Base-by-base conservation (phyloP, 2,329 filamentous ascomycete genomes). In the Apiospora saccharicola region DNA sequence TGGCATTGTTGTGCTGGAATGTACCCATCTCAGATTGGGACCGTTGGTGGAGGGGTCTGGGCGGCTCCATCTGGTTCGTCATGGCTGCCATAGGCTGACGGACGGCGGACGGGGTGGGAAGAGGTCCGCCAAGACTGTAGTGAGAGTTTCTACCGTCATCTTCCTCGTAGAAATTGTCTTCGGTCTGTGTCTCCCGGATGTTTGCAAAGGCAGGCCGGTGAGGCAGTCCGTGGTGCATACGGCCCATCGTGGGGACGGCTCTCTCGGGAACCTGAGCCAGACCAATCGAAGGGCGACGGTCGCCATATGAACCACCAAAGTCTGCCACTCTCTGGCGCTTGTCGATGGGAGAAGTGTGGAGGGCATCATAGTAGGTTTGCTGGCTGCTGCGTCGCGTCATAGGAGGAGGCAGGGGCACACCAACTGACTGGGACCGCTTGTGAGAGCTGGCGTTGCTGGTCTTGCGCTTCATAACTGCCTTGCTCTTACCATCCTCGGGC, bases 381-480 rank as follows among this genome's bases (percentile, higher is more conserved):
- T 80, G 79, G 74, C 78, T 80, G 24, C 74, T 71, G 19, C 78
- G 79, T 68, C 77, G 79, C 41, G 72, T 64, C 76, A 79, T 78
- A 10, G 76, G 75, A 30, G 75, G 51, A n/a, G 72, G 74, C 46
- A 74, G 44, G 75, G 74, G 46, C 71, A 80, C 77, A 26, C 79
- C 80, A 72, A 82, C 80, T 0, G 82, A 83, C 73, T 82, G 80
- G 2, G 82, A 80, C 46, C 82, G 81, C 72, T 79, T 79, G 73
- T 83, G 82, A 5, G 67, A 51, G 14, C 70, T 68, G 53, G 57
- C 72, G 37, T 67, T 72, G 46, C 68, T 72, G 46, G 73, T 75
- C 73, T 79, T 80, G 30, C 78, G 77, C 75, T 77, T 81, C 19
- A 72, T 72, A 6, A 73, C 53, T 7, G 76, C 72, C 70, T 79